A percentile compares a stretch with the other conserved stretches of the same genome.
These are phyloP conservation scores for Lactuca sativa DNA, from an alignment of 129 eudicot species.

Conservation along the genomic window DNA sequence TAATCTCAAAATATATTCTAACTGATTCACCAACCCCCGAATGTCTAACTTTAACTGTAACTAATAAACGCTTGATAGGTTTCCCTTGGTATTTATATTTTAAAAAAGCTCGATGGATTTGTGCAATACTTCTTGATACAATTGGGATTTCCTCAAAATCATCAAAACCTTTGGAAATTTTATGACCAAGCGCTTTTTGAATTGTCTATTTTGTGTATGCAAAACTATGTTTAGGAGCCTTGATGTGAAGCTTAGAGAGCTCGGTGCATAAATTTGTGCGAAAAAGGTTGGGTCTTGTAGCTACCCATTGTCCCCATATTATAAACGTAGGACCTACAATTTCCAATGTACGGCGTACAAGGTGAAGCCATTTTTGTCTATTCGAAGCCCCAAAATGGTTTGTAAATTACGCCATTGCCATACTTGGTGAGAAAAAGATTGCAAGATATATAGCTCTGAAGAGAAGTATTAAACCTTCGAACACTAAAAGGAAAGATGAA, in stretches of 20 bases:
- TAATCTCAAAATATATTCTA: slow-evolving; percentile 76
- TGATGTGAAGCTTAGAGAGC: slow-evolving; percentile 77
- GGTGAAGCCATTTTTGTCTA: slow-evolving; percentile 73
- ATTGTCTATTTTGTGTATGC: slow-evolving; percentile 71
- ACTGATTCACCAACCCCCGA: slow-evolving; percentile 92
- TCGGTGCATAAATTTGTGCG: slow-evolving; percentile 76
- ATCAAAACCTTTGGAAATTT: slow-evolving; percentile 73
- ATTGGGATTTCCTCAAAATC: slow-evolving; percentile 84
- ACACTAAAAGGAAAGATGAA: slow-evolving; percentile 42
- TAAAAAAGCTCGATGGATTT: slow-evolving; percentile 77
- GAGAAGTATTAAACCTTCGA: slow-evolving; percentile 58
- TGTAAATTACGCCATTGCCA: slow-evolving; percentile 81
- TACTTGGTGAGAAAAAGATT: slow-evolving; percentile 73
- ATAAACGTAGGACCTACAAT: slow-evolving; percentile 92
- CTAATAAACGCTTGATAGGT: slow-evolving; percentile 63
- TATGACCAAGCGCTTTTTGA: slow-evolving; percentile 85
- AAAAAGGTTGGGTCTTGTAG: slow-evolving; percentile 85
- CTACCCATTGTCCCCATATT: slow-evolving; percentile 99
- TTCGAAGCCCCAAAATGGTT: slow-evolving; percentile 58
- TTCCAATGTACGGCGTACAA: slow-evolving; percentile 75
- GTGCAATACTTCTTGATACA: slow-evolving; percentile 95
- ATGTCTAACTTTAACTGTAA: slow-evolving; percentile 92
- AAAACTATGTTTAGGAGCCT: slow-evolving; percentile 93
- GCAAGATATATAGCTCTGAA: slow-evolving; percentile 68
- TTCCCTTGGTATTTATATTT: slow-evolving; percentile 57